These are phyloP conservation scores for Elongisporangium prolatum DNA, from an alignment of 352 stramenopile genomes.

Conservation along the genomic window DNA sequence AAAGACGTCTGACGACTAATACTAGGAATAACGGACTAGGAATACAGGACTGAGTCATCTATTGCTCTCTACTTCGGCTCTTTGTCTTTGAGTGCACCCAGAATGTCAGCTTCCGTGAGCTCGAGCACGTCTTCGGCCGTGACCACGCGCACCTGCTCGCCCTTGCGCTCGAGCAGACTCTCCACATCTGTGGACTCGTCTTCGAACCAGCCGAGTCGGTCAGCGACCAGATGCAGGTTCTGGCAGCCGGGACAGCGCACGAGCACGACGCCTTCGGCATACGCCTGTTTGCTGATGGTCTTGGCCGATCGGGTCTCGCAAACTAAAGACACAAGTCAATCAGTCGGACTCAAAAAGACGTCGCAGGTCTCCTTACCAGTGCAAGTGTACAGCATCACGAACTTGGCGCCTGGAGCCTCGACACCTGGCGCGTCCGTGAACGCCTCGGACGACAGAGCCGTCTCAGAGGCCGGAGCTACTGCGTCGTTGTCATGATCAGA, in stretches of 20 bases:
- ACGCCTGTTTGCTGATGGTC: constrained; percentile 96
- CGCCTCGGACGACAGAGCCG: background rate
- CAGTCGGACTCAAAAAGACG: background rate
- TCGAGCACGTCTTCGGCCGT: constrained; percentile 79
- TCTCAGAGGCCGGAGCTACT: background rate
- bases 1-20: background rate
- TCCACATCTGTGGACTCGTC: constrained; percentile 89
- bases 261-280: constrained; percentile 97
- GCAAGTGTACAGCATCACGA: constrained; percentile 99
- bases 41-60: too few relatives aligned
- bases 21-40: too few relatives aligned
- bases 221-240: constrained; percentile 98
- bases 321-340: constrained; percentile 38
- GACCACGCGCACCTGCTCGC: constrained; percentile 65
- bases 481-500: background rate
- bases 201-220: constrained; percentile 92
- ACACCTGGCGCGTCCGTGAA: constrained; percentile 45
- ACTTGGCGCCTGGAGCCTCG: constrained; percentile 88
- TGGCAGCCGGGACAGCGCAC: constrained; percentile 96
- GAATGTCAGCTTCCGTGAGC: constrained; percentile 72
- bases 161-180: constrained; percentile 73
- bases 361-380: constrained; percentile 28
- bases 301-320: constrained; percentile 97
- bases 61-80: constrained; percentile 4
- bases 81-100: constrained; percentile 28